Evolutionary conservation across 345 rosid species (phyloP), one percentile per base, ranked within the genome.

Genomic region (Angophora floribunda): DNA sequence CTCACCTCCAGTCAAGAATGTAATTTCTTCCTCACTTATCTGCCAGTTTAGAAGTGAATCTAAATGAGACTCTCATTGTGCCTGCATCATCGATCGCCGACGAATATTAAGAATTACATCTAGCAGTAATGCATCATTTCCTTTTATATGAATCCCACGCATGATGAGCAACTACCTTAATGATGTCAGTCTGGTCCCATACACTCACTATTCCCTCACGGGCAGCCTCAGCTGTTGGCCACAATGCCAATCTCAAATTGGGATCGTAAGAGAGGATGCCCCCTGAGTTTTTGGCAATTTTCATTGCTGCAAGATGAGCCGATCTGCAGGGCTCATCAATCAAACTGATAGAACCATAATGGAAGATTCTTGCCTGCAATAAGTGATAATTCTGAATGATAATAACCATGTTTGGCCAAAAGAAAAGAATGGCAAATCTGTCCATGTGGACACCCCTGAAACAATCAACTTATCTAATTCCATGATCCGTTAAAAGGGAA

Each of bases 331-430:
- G 99, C 86, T 98, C 99, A 65, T 94, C 91, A 57, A 97, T 98
- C 95, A 96, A 94, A 92, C 99, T 95, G 89, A 98, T 96, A 4
- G 99, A 98, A 63, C 99, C 99, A 85, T 94, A 98, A 90, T 98
- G 99, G 91, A 98, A 97, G 90, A 98, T 95, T 88, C 89, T 92
- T 32, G 96, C 99, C 99, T 97, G 99, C 84, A 22, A 28, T 70
- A 82, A 22, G 30, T n/a, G 17, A n/a, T 63, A 63, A 63, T 63
- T n/a, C 15, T 13, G 36, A n/a, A n/a, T 13, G 9, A n/a, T 9
- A 7, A 63, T 13, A n/a, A 28, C 75, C 70, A 0, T n/a, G 36
- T 63, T n/a, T n/a, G 75, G 75, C 75, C 9, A 7, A n/a, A 28
- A 63, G 36, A 63, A 13, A 30, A n/a, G 32, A 55, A 55, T 63